phyloP scores from a whole-genome alignment of 140 eudicot genomes.

The Oenanthe javanica region DNA sequence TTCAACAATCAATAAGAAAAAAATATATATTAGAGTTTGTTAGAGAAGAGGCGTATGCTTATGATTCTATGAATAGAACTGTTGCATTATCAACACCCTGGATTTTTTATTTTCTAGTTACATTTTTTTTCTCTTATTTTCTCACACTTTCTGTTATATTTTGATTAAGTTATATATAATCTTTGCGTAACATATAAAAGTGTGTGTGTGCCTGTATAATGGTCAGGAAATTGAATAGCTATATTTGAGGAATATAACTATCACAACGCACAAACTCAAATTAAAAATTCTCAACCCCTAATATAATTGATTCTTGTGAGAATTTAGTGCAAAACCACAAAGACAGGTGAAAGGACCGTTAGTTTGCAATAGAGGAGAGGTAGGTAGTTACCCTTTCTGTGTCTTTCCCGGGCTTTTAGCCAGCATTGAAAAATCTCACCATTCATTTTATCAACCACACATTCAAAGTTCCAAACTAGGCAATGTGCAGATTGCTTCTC shows the following conservation, averaged over 20 bases:
- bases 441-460: constrained; percentile 14
- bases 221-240: background rate
- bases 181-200: no score
- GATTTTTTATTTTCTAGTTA: no score
- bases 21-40: no score
- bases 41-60: no score
- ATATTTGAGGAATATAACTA: background rate
- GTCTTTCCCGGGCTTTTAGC: constrained; percentile 12
- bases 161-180: no score
- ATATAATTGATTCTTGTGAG: background rate
- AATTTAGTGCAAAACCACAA: background rate
- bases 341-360: background rate
- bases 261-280: constrained; percentile 18
- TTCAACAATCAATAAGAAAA: no score
- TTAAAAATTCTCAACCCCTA: background rate
- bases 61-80: no score
- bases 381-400: background rate
- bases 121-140: no score
- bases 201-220: no score
- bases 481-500: constrained; percentile 1
- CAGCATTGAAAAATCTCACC: background rate
- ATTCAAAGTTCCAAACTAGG: constrained; percentile 9
- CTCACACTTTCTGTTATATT: no score
- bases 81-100: no score
- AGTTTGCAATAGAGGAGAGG: background rate